These are phyloP conservation scores for Penium margaritaceum DNA, from an alignment of 139 green algal species.

Conservation along the genomic window DNA sequence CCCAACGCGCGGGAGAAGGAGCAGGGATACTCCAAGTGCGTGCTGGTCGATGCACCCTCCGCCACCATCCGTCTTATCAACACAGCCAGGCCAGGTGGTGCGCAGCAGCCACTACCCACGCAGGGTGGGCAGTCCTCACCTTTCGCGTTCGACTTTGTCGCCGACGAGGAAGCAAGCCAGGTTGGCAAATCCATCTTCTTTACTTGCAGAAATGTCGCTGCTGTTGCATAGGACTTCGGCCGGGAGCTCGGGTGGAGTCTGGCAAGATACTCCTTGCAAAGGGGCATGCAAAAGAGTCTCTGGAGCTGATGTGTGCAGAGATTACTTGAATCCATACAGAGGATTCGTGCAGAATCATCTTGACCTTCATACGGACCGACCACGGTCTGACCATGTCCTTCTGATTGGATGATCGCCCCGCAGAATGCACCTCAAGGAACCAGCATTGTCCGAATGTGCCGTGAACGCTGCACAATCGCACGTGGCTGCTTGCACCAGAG, in stretches of 20 bases:
- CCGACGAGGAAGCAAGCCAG: conserved; percentile 28
- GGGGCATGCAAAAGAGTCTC: background rate
- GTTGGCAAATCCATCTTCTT: conserved; percentile 8
- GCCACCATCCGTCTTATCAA: no score
- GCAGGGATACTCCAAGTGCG: conserved; percentile 23
- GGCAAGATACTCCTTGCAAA: background rate
- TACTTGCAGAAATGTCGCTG: background rate
- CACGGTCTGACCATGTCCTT: no score
- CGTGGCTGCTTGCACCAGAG: background rate
- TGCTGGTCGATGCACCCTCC: conserved; percentile 3
- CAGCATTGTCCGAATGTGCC: background rate
- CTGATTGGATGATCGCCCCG: no score
- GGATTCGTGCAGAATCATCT: background rate
- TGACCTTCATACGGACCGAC: no score
- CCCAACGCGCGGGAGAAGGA: conserved; percentile 32
- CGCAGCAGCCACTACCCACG: background rate
- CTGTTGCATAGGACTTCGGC: background rate
- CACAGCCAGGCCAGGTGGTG: no score
- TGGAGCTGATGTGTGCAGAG: background rate
- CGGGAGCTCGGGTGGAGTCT: background rate
- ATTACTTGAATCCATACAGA: background rate
- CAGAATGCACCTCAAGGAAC: no score
- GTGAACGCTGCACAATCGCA: background rate
- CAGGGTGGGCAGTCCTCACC: conserved; percentile 3
- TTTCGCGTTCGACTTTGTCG: conserved; percentile 43